Conservation (phyloP, 73 alveolate species). For the Paramecium biaurelia region DNA sequence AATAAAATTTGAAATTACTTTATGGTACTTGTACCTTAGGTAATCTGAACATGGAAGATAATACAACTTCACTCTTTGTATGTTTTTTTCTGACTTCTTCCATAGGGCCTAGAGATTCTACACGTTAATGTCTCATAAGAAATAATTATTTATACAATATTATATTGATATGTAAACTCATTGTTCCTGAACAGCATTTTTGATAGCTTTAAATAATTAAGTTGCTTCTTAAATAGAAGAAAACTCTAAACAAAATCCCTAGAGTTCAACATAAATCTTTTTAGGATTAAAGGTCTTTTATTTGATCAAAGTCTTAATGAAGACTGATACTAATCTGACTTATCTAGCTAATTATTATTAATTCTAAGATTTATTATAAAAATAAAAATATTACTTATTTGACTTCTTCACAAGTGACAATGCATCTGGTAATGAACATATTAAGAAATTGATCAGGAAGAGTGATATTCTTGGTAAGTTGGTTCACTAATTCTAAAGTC, state of each 20-base stretch:
- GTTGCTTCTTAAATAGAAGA: not conserved
- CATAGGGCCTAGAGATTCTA: not conserved
- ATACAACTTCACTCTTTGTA: not conserved
- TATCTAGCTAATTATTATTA: not conserved
- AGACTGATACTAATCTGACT: not conserved
- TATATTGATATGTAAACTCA: not conserved
- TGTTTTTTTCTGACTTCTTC: not conserved
- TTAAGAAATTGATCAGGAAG: not conserved
- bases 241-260: slow-evolving; percentile 11
- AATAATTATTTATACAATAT: not conserved
- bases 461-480: not conserved
- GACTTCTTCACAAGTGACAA: not conserved
- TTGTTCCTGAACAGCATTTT: not conserved
- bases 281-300: not conserved
- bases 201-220: not conserved
- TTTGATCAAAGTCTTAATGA: not conserved
- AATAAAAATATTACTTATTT: not conserved
- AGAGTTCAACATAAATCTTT: not conserved
- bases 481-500: not conserved
- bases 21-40: not conserved
- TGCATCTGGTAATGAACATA: not conserved
- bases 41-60: not conserved
- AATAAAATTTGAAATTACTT: no score
- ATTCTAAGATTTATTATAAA: not conserved
- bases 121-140: not conserved